Evolutionary conservation across 768 basidiomycete species (phyloP), one percentile per base, ranked within the genome.

Genomic region (Suillus clintonianus): DNA sequence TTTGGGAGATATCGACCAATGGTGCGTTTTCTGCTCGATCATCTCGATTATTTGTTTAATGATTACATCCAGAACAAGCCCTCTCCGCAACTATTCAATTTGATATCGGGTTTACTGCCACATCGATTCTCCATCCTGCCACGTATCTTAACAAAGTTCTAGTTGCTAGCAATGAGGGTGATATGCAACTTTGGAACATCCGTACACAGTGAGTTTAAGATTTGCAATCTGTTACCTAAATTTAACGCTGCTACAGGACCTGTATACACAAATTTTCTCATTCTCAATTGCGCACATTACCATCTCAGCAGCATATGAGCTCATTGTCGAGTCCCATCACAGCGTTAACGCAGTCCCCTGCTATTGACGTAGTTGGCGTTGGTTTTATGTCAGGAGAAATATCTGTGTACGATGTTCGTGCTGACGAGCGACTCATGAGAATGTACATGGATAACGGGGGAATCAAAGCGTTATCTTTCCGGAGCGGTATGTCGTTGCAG

Each of bases 111-210:
- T 99, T 99, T 75, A 90, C 89, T 2, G 96, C 96, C n/a, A 90
- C 87, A 5, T 83, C 82, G 32, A 80, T 97, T 48, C 82, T 97
- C 6, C 97, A 99, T 73, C 97, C 97, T 3, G 90, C 95, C 1
- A 99, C 97, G 14, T 99, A 99, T 76, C 76, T 99, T 58, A 99
- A 99, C 81, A 99, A 99, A 79, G 82, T 99, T 1, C 81, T 99
- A 1, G 85, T 99, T 13, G 87, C 89, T 4, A 92, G 94, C 69
- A 84, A 79, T 62, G 84, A 95, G 74, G 97, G 97, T 4, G 80
- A 78, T 48, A 77, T 99, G 70, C 92, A 97, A 64, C 77, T 99
- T n/a, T 99, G 95, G 95, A 99, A 99, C 75, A 87, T 94, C 66
- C 84, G 89, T 9, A 89, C 95, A 13, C 85, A 85, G 94, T 94